Conservation (phyloP, 2,329 filamentous ascomycete genomes). For the Cladophialophora yegresii region DNA sequence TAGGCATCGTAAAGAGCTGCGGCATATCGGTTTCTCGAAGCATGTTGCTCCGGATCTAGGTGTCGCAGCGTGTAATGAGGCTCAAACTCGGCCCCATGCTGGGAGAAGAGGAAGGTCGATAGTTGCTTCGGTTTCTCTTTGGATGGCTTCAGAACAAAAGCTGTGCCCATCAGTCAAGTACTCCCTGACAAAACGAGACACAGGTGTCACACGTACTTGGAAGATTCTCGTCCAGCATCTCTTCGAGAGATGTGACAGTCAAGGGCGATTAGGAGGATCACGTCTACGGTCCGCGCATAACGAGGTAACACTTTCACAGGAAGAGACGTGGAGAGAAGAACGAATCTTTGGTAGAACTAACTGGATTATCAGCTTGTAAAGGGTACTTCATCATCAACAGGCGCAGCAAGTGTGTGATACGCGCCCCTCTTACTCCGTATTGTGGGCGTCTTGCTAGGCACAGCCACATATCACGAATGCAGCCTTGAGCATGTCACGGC, state of each 20-base stretch:
- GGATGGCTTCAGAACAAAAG: slow-evolving; percentile 62
- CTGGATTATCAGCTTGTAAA: background rate
- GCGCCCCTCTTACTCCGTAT: slow-evolving; percentile 9
- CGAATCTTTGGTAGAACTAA: background rate
- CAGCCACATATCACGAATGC: slow-evolving; percentile 11
- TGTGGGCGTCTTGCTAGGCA: slow-evolving; percentile 4
- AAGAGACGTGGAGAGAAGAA: background rate
- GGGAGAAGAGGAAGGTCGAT: slow-evolving; percentile 51
- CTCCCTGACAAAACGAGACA: background rate
- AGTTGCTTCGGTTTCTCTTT: slow-evolving; percentile 48
- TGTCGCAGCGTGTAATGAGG: slow-evolving; percentile 80
- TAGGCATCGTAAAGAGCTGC: slow-evolving; percentile 81
- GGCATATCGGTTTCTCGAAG: slow-evolving; percentile 80
- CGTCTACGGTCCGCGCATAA: background rate
- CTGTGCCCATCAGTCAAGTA: slow-evolving; percentile 41
- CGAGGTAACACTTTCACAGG: background rate
- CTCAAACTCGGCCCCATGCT: slow-evolving; percentile 77
- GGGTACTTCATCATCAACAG: background rate
- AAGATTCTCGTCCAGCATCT: slow-evolving; percentile 92
- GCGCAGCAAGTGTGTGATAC: background rate
- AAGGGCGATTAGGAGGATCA: background rate
- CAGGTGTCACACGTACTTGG: slow-evolving; percentile 57
- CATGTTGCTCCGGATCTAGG: slow-evolving; percentile 68
- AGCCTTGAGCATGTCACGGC: slow-evolving; percentile 2
- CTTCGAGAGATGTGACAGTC: background rate